Evolutionary conservation across 2,329 filamentous ascomycete species (phyloP), one percentile per base, ranked within the genome.

Genomic region (Tothia fuscella): DNA sequence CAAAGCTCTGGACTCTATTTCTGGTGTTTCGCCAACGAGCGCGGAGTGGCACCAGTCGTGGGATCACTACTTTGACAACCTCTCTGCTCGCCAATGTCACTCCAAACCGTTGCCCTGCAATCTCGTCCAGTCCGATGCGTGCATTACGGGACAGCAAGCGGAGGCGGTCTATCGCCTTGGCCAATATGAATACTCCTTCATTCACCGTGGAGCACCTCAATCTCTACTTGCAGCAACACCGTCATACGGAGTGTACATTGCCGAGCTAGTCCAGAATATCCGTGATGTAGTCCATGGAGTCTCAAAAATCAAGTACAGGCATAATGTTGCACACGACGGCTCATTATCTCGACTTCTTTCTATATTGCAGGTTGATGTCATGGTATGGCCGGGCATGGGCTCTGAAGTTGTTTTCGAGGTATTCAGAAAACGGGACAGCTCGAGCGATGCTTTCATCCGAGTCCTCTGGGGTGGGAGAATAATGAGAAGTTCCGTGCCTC

Each of bases 301-400:
- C 2, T 55, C 49, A 6, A 37, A 46, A 1, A 57, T 74, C 0
- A 61, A 65, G 9, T 89, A 86, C 54, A 61, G 76, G 32, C 84
- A 91, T 53, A 88, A 89, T 48, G 70, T 91, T 28, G 84, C 82
- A 2, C 84, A 93, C 51, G 85, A 91, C 51, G 85, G 84, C 3
- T 80, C 75, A 3, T 54, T 88, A 5, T 76, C 79, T 9, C 63
- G 76, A 28, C 52, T 89, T 5, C 63, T 91, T 17, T 74, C 74
- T 2, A 70, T 88, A 13, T 55, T 91, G 53, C 83, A 89, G 60
- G 53, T 82, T 2, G 78, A 85, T 17, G 57, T 67, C 40, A 89
- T 89, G 82, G 76, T 86, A 1, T 89, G 83, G 83, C 83, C 83
- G 0, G 83, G 83, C 0, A 87, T 89, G 82, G 83, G 83, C 0